These are phyloP conservation scores for Chamaenerion angustifolium DNA, from an alignment of 345 rosid species.

Conservation along the genomic window DNA sequence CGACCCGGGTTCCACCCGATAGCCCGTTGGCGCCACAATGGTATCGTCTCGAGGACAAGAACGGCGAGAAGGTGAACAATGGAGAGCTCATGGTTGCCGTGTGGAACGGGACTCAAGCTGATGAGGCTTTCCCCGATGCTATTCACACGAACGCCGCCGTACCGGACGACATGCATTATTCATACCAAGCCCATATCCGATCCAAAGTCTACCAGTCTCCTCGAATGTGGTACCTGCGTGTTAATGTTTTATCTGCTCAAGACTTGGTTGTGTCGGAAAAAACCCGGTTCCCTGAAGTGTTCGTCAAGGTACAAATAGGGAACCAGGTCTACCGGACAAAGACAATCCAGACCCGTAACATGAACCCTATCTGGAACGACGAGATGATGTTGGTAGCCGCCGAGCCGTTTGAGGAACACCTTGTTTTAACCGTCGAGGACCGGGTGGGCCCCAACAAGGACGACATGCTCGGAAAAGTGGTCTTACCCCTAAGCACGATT, in stretches of 20 bases:
- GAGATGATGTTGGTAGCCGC: conserved; percentile 82
- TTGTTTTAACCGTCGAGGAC: conserved; percentile 57
- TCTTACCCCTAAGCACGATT: conserved; percentile 30
- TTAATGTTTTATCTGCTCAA: conserved; percentile 71
- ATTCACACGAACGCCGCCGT: conserved; percentile 68
- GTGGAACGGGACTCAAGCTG: conserved; percentile 96
- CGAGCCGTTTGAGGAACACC: conserved; percentile 73
- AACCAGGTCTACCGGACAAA: conserved; percentile 61
- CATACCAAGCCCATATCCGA: conserved; percentile 36
- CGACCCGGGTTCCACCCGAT: conserved; percentile 64
- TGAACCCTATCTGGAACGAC: conserved; percentile 77
- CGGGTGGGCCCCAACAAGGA: conserved; percentile 52
- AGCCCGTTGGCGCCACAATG: conserved; percentile 96
- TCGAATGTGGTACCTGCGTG: conserved; percentile 81
- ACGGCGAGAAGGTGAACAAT: conserved; percentile 36
- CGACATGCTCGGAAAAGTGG: conserved; percentile 45
- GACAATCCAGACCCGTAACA: conserved; percentile 29
- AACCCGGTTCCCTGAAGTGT: conserved; percentile 48
- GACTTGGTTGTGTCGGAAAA: conserved; percentile 53
- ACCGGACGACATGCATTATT: conserved; percentile 34
- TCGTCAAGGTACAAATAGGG: conserved; percentile 50
- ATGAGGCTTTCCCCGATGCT: conserved; percentile 87
- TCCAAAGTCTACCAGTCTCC: conserved; percentile 94
- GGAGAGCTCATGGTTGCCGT: conserved; percentile 91
- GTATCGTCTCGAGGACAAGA: conserved; percentile 59